Evolutionary conservation across 495 filamentous ascomycete species (phyloP), one percentile per base, ranked within the genome.

Genomic region (Xylaria grammica): DNA sequence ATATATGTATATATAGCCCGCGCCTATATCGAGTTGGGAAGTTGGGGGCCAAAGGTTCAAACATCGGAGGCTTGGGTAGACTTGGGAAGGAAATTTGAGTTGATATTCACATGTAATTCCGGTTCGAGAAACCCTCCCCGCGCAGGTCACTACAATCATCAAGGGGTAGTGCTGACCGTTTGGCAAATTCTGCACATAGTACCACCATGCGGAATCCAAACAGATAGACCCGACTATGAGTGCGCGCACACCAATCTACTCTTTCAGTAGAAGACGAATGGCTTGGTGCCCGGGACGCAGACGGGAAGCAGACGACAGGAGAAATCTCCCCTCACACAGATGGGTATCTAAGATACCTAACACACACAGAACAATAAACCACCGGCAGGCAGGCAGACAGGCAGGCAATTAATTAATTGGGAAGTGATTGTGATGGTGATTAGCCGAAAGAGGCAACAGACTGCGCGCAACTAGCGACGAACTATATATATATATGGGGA

Each of bases 311-410:
- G 4, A 4, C 32, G 32, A 15, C 32, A 38, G 32, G 30, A 40
- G 32, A 36, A 30, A 17, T 40, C 19, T 1, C 52, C 11, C 52
- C 1, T 4, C 52, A 54, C 52, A 11, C 22, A 51, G 20, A 2
- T 30, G 17, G 34, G 52, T 27, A 40, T 42, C 4, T 24, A 4
- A 56, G 36, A 20, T 32, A n/a, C 40, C 13, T n/a, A n/a, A n/a
- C n/a, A n/a, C n/a, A n/a, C n/a, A 4, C 6, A 36, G n/a, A 13
- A 13, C n/a, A 20, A 15, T 32, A 19, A 20, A 20, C n/a, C 42
- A 17, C 44, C 44, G 56, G 56, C 56, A 49, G 56, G 56, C 32
- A n/a, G n/a, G n/a, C n/a, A n/a, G n/a, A n/a, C n/a, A n/a, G n/a
- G n/a, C n/a, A n/a, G n/a, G n/a, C 55, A 58, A 49, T 49, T 19